Percentiles rank a stretch among this genome's conserved stretches.
Conservation (phyloP, 768 basidiomycete genomes). For the Lactarius vividus region DNA sequence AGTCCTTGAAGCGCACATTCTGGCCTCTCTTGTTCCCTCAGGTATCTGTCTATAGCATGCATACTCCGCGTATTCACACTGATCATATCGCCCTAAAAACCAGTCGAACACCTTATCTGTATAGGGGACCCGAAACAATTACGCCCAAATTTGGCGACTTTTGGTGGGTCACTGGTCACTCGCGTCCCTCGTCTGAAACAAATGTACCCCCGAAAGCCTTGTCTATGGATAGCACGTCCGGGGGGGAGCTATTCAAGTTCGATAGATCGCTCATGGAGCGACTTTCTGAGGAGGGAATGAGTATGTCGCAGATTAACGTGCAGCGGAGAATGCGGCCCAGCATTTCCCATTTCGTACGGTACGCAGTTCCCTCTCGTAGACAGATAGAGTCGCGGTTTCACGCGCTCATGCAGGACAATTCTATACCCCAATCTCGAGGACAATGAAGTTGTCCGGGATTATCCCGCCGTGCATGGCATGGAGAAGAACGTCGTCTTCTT, state of each 20-base stretch:
- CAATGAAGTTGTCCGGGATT: slow-evolving; percentile 47
- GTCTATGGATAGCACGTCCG: slow-evolving; percentile 64
- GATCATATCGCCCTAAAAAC: not conserved
- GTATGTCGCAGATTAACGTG: slow-evolving; percentile 68
- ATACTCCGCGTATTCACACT: not conserved
- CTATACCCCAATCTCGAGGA: slow-evolving; percentile 63
- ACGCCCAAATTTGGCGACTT: slow-evolving; percentile 65
- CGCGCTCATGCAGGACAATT: slow-evolving; percentile 41
- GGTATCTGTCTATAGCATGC: slow-evolving; percentile 9
- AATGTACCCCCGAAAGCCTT: slow-evolving; percentile 43
- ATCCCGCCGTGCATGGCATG: slow-evolving; percentile 61
- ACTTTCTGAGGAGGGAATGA: slow-evolving; percentile 50
- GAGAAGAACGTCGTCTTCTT: slow-evolving; percentile 66
- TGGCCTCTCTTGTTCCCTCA: slow-evolving; percentile 57
- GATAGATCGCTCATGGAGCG: slow-evolving; percentile 74
- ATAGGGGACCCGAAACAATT: slow-evolving; percentile 83
- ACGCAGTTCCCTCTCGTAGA: slow-evolving; percentile 11
- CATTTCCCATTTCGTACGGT: slow-evolving; percentile 64
- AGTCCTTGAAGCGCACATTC: slow-evolving; percentile 74
- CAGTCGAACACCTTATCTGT: slow-evolving; percentile 66
- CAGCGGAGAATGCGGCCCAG: slow-evolving; percentile 74
- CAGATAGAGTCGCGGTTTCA: not conserved
- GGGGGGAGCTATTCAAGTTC: slow-evolving; percentile 55
- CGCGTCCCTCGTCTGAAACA: not conserved
- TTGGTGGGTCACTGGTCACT: slow-evolving; percentile 39